These are phyloP conservation scores for Pseudopithomyces maydicus DNA, from an alignment of 2,329 filamentous ascomycete species.

Conservation along the genomic window DNA sequence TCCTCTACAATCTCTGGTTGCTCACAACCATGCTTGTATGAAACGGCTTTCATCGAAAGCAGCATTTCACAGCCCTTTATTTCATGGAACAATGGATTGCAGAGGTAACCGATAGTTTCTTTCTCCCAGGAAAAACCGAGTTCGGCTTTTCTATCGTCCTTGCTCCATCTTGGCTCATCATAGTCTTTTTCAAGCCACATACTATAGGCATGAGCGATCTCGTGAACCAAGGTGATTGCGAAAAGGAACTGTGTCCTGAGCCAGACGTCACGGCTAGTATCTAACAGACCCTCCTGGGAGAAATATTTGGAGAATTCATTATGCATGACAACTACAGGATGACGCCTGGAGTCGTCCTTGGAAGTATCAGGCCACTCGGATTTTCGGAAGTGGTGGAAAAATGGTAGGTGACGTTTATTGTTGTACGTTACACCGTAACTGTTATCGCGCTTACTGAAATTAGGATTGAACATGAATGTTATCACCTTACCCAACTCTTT, in stretches of 20 bases:
- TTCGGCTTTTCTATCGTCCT: background rate
- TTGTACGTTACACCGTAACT: constrained; percentile 12
- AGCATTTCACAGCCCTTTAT: background rate
- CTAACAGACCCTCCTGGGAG: background rate
- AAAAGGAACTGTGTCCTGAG: constrained; percentile 21
- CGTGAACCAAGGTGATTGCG: constrained; percentile 21
- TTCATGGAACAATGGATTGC: background rate
- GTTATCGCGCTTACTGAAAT: background rate
- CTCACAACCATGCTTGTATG: background rate
- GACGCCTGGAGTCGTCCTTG: background rate
- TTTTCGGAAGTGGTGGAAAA: constrained; percentile 7
- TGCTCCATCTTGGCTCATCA: background rate
- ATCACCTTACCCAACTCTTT: constrained; percentile 11
- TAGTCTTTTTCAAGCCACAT: constrained; percentile 9
- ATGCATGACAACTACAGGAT: constrained; percentile 17
- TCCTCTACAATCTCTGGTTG: background rate
- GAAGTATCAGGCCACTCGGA: constrained; percentile 9
- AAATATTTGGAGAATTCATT: constrained; percentile 17
- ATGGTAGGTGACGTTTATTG: background rate
- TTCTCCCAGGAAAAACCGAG: background rate
- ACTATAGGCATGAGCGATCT: constrained; percentile 25
- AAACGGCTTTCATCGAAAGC: background rate
- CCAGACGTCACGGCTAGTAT: background rate
- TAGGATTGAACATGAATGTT: constrained; percentile 20
- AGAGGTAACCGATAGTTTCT: background rate